These are phyloP conservation scores for Babesia bovis DNA, from an alignment of 169 alveolate species.

Conservation along the genomic window DNA sequence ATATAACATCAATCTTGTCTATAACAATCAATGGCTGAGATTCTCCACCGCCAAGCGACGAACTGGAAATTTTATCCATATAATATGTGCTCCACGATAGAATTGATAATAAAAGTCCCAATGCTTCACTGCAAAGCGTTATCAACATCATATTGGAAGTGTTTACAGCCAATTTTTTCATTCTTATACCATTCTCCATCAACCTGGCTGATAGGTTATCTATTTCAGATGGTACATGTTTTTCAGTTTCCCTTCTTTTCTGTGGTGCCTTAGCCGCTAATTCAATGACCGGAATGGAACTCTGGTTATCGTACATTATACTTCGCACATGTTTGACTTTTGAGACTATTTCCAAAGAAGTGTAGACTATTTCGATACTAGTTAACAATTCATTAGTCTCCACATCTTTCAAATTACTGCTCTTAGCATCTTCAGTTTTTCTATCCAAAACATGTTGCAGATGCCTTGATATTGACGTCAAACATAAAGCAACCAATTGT, in stretches of 20 bases:
- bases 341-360: not conserved
- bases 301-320: not conserved
- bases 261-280: not conserved
- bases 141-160: not conserved
- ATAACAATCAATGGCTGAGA: not conserved
- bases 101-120: conserved; percentile 1
- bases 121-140: not conserved
- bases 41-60: not conserved
- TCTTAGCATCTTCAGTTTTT: not conserved
- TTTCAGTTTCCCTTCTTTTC: not conserved
- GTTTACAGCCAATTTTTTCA: not conserved
- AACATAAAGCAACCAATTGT: conserved; percentile 4
- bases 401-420: not conserved
- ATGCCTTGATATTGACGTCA: conserved; percentile 1
- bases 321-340: not conserved
- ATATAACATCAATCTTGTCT: not conserved
- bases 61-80: not conserved
- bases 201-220: not conserved
- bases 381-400: not conserved
- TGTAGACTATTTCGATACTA: not conserved
- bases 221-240: not conserved
- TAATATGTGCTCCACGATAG: not conserved
- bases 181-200: not conserved
- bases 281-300: not conserved
- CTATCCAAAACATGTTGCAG: not conserved